Base-by-base conservation (phyloP, 495 filamentous ascomycete species). In the Trichodelitschia bisporula region DNA sequence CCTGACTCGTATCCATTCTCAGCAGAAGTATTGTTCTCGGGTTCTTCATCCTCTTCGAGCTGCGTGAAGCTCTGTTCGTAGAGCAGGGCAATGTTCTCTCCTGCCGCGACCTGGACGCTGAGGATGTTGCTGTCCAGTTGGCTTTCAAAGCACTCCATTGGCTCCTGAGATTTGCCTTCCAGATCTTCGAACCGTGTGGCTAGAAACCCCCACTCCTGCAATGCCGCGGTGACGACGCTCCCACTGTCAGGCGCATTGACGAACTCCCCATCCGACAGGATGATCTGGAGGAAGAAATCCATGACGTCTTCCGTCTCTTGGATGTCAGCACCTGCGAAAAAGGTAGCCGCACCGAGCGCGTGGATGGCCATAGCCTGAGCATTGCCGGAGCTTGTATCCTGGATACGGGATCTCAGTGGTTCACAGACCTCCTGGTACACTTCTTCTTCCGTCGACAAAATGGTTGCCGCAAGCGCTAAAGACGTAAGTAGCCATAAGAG, bases 121-220 rank as follows among this genome's bases (percentile, higher is more conserved):
- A 73, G 54, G 33, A 83, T 73, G 19, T 59, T 56, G 42, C 75
- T 82, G 24, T 78, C 66, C 17, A 97, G 49, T 47, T 97, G 86
- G 27, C 93, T 84, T 18, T 79, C 70, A 43, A 95, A 80, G 4
- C 74, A 72, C 32, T 90, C 75, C 42, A 91, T 71, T 6, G 76
- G 70, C 3, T 62, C 55, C 29, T 77, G 72, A 32, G 70, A 78
- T 28, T 75, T 60, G 4, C 57, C 59, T 40, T 79, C 67, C 18
- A 91, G 56, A 38, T 91, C 78, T 2, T 91, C 78, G 19, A 90
- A 48, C 26, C 74, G 66, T 6, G 76, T 89, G 8, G 73, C 77
- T 6, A 91, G 59, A 39, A 80, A 77, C 8, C 78, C 83, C 82
- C 82, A 93, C 38, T 76, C 73, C 40, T 78, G 68, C 3, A 89